Conservation (phyloP, 306 rosid species). For the Corylus avellana region DNA sequence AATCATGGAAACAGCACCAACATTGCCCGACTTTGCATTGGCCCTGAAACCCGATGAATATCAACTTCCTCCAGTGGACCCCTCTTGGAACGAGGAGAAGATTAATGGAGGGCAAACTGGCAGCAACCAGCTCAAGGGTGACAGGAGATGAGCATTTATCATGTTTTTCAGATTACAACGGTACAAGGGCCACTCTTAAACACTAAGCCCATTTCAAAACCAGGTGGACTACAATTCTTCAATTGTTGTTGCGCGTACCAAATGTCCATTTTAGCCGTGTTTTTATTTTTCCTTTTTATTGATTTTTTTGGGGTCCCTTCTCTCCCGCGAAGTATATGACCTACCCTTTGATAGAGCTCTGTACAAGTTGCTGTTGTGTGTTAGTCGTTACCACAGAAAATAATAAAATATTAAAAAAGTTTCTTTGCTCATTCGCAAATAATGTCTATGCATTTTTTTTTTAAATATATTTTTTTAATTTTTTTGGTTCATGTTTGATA, state of each 20-base stretch:
- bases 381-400: constrained; percentile 23
- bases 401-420: constrained; percentile 24
- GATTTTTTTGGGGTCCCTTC: constrained; percentile 13
- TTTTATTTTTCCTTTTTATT: constrained; percentile 26
- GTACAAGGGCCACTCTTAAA: constrained; percentile 30
- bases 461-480: not conserved
- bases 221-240: constrained; percentile 34
- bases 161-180: constrained; percentile 16
- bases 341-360: constrained; percentile 38
- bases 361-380: constrained; percentile 35
- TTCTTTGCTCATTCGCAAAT: constrained; percentile 31
- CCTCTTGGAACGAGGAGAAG: constrained; percentile 74
- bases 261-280: constrained; percentile 14
- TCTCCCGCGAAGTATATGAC: constrained; percentile 23
- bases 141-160: constrained; percentile 35
- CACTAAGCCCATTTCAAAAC: constrained; percentile 30
- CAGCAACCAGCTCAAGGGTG: constrained; percentile 49
- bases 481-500: constrained; percentile 23
- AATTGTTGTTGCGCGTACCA: constrained; percentile 23
- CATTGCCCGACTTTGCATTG: constrained; percentile 90
- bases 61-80: constrained; percentile 77
- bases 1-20: constrained; percentile 96
- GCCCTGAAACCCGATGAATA: constrained; percentile 96
- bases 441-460: constrained; percentile 21
- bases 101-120: constrained; percentile 51